phyloP scores from a whole-genome alignment of 345 rosid genomes.

The Eucalyptus camaldulensis region DNA sequence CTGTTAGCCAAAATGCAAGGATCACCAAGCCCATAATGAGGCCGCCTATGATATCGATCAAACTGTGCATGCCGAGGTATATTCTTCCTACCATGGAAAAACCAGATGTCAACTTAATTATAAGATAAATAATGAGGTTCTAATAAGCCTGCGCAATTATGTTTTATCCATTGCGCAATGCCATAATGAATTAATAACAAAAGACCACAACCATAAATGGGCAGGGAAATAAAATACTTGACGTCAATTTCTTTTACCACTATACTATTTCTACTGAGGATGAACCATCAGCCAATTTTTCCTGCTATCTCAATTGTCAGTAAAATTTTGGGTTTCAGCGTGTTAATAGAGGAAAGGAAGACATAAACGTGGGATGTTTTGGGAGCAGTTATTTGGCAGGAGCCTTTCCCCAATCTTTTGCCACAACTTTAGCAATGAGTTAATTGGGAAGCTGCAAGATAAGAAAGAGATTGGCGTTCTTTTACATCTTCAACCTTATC shows the following conservation, averaged over 20 bases:
- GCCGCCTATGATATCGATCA: constrained; percentile 69
- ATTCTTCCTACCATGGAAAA: constrained; percentile 75
- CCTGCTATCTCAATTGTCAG: neutral
- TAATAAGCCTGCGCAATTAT: neutral
- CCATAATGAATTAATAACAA: neutral
- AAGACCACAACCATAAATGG: neutral
- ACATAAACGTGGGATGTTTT: neutral
- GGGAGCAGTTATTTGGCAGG: neutral
- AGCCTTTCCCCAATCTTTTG: neutral
- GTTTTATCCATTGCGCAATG: neutral
- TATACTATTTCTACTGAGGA: neutral
- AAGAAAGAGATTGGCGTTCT: neutral
- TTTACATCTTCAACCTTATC: neutral
- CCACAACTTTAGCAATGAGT: neutral
- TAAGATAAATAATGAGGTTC: neutral
- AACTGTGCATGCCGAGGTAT: constrained; percentile 98
- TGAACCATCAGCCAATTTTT: neutral
- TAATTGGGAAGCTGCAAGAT: neutral
- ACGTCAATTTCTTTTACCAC: neutral
- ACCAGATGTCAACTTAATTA: neutral
- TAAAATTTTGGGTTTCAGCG: neutral
- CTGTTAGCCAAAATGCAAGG: constrained; percentile 62
- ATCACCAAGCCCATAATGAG: constrained; percentile 56
- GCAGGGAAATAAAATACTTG: neutral
- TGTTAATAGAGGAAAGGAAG: neutral